Evolutionary conservation across 2,329 filamentous ascomycete genomes (phyloP).

Genomic region (Neocucurbitaria cava): DNA sequence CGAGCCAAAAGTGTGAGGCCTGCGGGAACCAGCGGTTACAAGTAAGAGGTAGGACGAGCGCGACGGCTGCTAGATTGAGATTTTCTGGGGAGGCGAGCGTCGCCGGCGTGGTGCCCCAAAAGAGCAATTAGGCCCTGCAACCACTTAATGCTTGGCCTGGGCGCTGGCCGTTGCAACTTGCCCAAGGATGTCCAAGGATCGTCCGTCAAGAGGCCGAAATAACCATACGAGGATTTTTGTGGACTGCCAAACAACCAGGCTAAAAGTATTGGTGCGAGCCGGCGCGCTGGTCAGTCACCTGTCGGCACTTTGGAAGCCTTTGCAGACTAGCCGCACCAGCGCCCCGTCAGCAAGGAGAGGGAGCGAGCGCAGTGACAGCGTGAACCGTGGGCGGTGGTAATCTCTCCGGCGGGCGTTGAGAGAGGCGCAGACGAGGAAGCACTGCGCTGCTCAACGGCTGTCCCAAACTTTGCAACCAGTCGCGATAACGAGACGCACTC

Average conservation of each 20-base stretch:
- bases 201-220: slow-evolving; percentile 27
- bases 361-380: too few species aligned
- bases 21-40: slow-evolving; percentile 1
- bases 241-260: slow-evolving; percentile 7
- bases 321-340: neutral
- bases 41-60: slow-evolving; percentile 4
- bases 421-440: neutral
- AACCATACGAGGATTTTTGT: slow-evolving; percentile 24
- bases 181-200: slow-evolving; percentile 14
- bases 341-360: neutral
- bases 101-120: slow-evolving; percentile 15
- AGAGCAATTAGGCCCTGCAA: slow-evolving; percentile 15
- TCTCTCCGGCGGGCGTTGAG: neutral
- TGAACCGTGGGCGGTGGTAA: too few species aligned
- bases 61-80: slow-evolving; percentile 11
- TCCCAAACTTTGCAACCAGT: neutral
- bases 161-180: slow-evolving; percentile 17
- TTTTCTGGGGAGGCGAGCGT: slow-evolving; percentile 9
- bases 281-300: slow-evolving; percentile 12
- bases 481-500: neutral
- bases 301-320: slow-evolving; percentile 2
- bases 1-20: neutral
- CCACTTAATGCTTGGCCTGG: slow-evolving; percentile 19
- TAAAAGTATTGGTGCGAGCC: slow-evolving; percentile 11
- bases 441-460: neutral